Percentiles rank a stretch among this genome's conserved stretches.
Conservation (phyloP, 192 early-diverging fungal species). For the Pilobolus umbonatus region DNA sequence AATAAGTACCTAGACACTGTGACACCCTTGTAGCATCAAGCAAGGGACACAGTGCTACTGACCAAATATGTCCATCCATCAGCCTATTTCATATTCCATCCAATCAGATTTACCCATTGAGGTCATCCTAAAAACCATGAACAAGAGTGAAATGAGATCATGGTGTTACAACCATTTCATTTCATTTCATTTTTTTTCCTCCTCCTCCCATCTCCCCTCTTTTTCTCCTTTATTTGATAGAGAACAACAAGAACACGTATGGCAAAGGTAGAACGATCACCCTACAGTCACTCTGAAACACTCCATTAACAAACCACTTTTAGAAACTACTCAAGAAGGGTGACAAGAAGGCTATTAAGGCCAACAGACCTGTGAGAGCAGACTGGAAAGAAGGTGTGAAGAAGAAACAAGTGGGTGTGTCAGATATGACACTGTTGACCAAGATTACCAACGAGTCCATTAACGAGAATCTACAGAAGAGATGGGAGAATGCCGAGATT, state of each 20-base stretch:
- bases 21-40: too few species aligned
- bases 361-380: constrained; percentile 46
- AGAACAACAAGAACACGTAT: background rate
- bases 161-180: too few species aligned
- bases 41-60: too few species aligned
- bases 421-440: constrained; percentile 88
- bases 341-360: constrained; percentile 31
- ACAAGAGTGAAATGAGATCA: too few species aligned
- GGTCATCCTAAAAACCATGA: too few species aligned
- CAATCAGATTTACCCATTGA: too few species aligned
- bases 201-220: background rate
- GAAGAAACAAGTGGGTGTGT: constrained; percentile 76
- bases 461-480: constrained; percentile 88
- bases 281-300: too few species aligned
- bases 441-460: constrained; percentile 96
- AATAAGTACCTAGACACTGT: too few species aligned
- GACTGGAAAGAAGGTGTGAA: constrained; percentile 72
- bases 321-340: too few species aligned
- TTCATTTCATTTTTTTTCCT: background rate
- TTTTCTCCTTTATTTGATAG: background rate
- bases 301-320: too few species aligned
- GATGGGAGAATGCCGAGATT: constrained; percentile 80
- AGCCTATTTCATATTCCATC: too few species aligned
- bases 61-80: too few species aligned
- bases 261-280: constrained; percentile 4